Conservation (phyloP, 2,329 filamentous ascomycete genomes). For the Xylaria sp. region DNA sequence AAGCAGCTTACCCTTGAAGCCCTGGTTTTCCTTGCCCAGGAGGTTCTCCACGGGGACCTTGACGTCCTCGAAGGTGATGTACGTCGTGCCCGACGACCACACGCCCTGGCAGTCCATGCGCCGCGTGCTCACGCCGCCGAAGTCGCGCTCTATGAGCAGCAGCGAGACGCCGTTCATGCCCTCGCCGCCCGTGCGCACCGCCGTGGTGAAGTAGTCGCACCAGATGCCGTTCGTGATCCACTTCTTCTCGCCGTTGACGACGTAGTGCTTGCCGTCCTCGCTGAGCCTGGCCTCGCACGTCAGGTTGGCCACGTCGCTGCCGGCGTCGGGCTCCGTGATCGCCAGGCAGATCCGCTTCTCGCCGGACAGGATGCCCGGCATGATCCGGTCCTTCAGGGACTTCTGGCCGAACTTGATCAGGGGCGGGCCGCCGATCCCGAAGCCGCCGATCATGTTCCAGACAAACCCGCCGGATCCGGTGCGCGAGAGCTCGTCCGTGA, state of each 20-base stretch:
- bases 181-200: slow-evolving; percentile 82
- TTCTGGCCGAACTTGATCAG: slow-evolving; percentile 90
- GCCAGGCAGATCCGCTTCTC: slow-evolving; percentile 98
- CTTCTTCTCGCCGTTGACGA: slow-evolving; percentile 99
- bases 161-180: slow-evolving; percentile 94
- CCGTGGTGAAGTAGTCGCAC: slow-evolving; percentile 96
- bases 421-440: slow-evolving; percentile 90
- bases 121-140: slow-evolving; percentile 85
- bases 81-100: slow-evolving; percentile 92
- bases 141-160: slow-evolving; percentile 84
- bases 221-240: slow-evolving; percentile 99
- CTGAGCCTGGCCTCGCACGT: slow-evolving; percentile 94
- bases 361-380: slow-evolving; percentile 84
- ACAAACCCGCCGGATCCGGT: slow-evolving; percentile 89
- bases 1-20: slow-evolving; percentile 72
- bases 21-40: slow-evolving; percentile 96
- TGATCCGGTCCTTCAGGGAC: slow-evolving; percentile 79
- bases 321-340: slow-evolving; percentile 95
- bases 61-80: slow-evolving; percentile 98
- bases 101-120: slow-evolving; percentile 99
- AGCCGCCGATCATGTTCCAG: slow-evolving; percentile 97
- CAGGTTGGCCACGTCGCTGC: slow-evolving; percentile 91
- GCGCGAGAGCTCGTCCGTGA: slow-evolving; percentile 93
- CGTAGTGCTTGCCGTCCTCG: slow-evolving; percentile 97
- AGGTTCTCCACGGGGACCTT: slow-evolving; percentile 99